A percentile compares a stretch with the other conserved stretches of the same genome.
phyloP scores from a whole-genome alignment of 352 stramenopile genomes.

The Phytophthora aleatoria region DNA sequence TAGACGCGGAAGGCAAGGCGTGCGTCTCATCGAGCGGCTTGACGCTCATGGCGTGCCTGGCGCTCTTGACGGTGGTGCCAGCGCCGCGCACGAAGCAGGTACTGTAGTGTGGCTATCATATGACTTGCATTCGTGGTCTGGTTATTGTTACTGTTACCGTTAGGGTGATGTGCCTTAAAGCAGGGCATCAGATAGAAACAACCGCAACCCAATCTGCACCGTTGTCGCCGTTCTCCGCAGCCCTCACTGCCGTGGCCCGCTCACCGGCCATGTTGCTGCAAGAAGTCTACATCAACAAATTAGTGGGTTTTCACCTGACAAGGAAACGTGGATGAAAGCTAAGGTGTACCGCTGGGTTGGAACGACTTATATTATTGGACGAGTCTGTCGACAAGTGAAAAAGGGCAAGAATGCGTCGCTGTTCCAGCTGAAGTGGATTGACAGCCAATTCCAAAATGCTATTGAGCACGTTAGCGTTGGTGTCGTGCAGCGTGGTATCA shows the following conservation, averaged over 20 bases:
- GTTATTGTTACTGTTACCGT: too few species aligned
- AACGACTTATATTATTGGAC: slow-evolving; percentile 13
- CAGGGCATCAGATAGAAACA: too few species aligned
- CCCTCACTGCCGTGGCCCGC: too few species aligned
- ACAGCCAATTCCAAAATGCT: slow-evolving; percentile 9
- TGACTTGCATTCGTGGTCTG: too few species aligned
- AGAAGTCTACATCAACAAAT: not conserved
- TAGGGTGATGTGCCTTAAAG: too few species aligned
- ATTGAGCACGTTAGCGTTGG: not conserved
- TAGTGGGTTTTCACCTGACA: not conserved
- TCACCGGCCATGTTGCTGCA: too few species aligned
- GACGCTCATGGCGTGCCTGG: not conserved
- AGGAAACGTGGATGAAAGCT: slow-evolving; percentile 10
- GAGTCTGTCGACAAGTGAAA: slow-evolving; percentile 2
- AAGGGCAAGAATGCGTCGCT: slow-evolving; percentile 2
- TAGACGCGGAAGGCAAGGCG: not conserved
- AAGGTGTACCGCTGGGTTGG: slow-evolving; percentile 1
- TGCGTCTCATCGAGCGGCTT: not conserved
- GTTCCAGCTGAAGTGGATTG: slow-evolving; percentile 10
- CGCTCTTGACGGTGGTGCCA: not conserved
- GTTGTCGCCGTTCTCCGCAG: too few species aligned
- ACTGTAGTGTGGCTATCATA: too few species aligned
- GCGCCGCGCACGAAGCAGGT: not conserved
- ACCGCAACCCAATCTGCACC: too few species aligned
- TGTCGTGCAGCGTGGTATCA: not conserved